Percentiles rank a stretch among this genome's conserved stretches.
Conservation (phyloP, 108 stramenopile genomes). For the Nitzschia inconspicua region DNA sequence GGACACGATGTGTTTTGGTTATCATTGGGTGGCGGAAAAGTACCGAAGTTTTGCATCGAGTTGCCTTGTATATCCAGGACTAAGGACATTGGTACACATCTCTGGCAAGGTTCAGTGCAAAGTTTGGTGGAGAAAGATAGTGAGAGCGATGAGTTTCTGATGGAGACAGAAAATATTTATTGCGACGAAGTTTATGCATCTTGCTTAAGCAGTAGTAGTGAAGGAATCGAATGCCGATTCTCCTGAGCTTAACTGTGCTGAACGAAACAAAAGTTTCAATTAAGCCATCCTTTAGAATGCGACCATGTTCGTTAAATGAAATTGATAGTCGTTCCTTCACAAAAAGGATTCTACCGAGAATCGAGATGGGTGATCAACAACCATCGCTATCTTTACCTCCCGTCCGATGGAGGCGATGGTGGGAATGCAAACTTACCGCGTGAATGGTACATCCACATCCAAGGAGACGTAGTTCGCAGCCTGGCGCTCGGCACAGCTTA, state of each 20-base stretch:
- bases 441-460: constrained; percentile 66
- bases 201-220: too few relatives aligned
- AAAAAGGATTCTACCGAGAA: too few relatives aligned
- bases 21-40: constrained; percentile 16
- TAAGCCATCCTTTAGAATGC: too few relatives aligned
- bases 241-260: too few relatives aligned
- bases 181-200: too few relatives aligned
- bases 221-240: too few relatives aligned
- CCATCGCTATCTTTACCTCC: too few relatives aligned
- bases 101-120: constrained; percentile 5
- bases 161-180: too few relatives aligned
- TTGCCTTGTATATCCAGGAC: constrained; percentile 24
- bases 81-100: constrained; percentile 41
- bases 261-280: too few relatives aligned
- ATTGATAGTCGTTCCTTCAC: too few relatives aligned
- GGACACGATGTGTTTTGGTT: constrained; percentile 22
- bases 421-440: constrained; percentile 46
- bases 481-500: constrained; percentile 29
- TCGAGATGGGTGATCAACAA: too few relatives aligned
- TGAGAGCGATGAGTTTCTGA: not conserved
- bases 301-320: too few relatives aligned
- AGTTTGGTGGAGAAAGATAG: not conserved
- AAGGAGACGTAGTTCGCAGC: constrained; percentile 50
- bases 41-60: constrained; percentile 14
- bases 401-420: not conserved